Percentiles rank a stretch among this genome's conserved stretches.
Evolutionary conservation across 495 filamentous ascomycete species (phyloP).

Genomic region (Astrothelium subdiscretum): DNA sequence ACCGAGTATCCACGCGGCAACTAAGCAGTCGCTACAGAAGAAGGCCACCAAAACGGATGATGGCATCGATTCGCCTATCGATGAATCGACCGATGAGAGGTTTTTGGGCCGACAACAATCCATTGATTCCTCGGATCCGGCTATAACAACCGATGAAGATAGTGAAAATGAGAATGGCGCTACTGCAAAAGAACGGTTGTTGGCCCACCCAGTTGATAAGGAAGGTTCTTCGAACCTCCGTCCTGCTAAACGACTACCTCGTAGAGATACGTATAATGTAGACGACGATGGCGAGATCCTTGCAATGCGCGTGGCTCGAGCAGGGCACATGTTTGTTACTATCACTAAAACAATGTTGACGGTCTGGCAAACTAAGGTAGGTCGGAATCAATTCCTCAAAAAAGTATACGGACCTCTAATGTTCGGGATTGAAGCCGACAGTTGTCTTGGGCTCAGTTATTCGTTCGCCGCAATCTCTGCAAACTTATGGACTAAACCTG

Average conservation of each 20-base stretch:
- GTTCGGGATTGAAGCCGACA: conserved; percentile 50
- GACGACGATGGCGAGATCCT: conserved; percentile 35
- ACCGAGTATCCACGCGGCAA: conserved; percentile 59
- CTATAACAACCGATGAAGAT: not conserved
- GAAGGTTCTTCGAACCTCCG: conserved; percentile 5
- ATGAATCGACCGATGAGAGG: not conserved
- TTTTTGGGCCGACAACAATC: not conserved
- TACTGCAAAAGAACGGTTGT: not conserved
- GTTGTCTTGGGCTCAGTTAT: conserved; percentile 75
- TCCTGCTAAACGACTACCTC: not conserved
- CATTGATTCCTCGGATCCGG: not conserved
- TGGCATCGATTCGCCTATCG: not conserved
- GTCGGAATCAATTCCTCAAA: conserved; percentile 21
- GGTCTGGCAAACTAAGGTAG: conserved; percentile 91
- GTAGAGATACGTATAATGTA: not conserved
- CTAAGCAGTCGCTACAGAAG: conserved; percentile 14
- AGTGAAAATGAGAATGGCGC: not conserved
- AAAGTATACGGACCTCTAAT: not conserved
- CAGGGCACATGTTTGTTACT: conserved; percentile 77
- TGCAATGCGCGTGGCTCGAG: conserved; percentile 66
- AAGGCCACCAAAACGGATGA: not conserved
- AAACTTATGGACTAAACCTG: conserved; percentile 74
- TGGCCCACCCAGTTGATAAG: conserved; percentile 8
- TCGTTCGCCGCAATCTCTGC: conserved; percentile 65
- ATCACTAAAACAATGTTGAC: conserved; percentile 73